Percentiles rank a stretch among this genome's conserved stretches.
These are phyloP conservation scores for Cadophora malorum DNA, from an alignment of 2,329 filamentous ascomycete genomes.

Conservation along the genomic window DNA sequence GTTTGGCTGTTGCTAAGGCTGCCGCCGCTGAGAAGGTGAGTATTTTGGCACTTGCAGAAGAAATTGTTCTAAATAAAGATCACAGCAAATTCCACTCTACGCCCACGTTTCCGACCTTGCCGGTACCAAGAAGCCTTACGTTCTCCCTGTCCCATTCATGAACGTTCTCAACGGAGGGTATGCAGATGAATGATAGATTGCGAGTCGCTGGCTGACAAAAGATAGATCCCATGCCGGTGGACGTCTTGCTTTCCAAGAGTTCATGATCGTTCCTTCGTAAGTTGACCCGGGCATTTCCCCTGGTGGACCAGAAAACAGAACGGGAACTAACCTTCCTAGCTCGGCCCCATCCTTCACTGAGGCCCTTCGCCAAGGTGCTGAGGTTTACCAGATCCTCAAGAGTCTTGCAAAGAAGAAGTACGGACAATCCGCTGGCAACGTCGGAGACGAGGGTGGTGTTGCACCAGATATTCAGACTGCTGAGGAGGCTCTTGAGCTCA, in stretches of 20 bases:
- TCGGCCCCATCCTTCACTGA: constrained; percentile 90
- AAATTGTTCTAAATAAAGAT: not conserved
- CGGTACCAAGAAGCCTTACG: constrained; percentile 90
- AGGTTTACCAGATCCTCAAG: constrained; percentile 99
- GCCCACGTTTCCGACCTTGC: constrained; percentile 87
- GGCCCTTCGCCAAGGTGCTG: constrained; percentile 93
- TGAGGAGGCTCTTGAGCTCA: constrained; percentile 95
- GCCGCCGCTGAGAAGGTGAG: constrained; percentile 82
- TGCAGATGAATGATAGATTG: constrained; percentile 18
- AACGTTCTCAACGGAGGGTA: constrained; percentile 83
- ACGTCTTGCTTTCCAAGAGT: constrained; percentile 92
- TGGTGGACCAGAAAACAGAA: constrained; percentile 11
- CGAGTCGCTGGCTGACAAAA: constrained; percentile 31
- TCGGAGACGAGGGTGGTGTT: constrained; percentile 99
- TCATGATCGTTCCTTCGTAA: constrained; percentile 90
- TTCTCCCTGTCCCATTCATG: constrained; percentile 90
- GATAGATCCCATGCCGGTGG: constrained; percentile 92
- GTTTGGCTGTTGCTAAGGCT: constrained; percentile 84
- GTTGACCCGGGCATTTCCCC: constrained; percentile 42
- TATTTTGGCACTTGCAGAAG: constrained; percentile 19
- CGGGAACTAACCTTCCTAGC: constrained; percentile 50
- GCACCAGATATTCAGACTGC: constrained; percentile 98
- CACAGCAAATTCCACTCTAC: constrained; percentile 79
- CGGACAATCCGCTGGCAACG: constrained; percentile 97
- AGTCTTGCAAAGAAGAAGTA: constrained; percentile 98